Evolutionary conservation across 352 stramenopile species (phyloP).

Genomic region (Globisporangium cederbergense): DNA sequence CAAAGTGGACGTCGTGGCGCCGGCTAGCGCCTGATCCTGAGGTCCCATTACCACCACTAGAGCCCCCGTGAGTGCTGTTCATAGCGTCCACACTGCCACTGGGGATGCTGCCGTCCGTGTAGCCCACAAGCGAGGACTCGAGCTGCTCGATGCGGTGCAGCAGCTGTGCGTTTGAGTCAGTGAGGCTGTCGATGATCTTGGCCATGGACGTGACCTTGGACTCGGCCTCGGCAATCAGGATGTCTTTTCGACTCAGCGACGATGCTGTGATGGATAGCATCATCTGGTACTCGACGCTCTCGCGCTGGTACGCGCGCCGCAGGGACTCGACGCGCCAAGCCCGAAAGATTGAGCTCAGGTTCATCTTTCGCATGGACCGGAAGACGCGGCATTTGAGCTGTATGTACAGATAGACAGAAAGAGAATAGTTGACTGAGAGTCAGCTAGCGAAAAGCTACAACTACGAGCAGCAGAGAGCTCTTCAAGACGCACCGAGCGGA

Average conservation of each 20-base stretch:
- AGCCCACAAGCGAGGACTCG: conserved; percentile 33
- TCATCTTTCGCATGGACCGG: conserved; percentile 45
- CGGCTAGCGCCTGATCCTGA: conserved; percentile 4
- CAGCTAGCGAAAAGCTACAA: not conserved
- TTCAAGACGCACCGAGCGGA: conserved; percentile 31
- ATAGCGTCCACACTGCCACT: not conserved
- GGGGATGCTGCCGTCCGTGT: conserved; percentile 10
- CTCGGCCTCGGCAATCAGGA: conserved; percentile 58
- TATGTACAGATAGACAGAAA: not conserved
- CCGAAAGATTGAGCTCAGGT: conserved; percentile 58
- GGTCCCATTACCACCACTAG: not conserved
- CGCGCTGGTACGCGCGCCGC: conserved; percentile 62
- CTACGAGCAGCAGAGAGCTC: not conserved
- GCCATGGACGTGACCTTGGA: conserved; percentile 68
- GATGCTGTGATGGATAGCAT: conserved; percentile 75
- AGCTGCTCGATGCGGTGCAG: conserved; percentile 61
- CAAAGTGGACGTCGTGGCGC: conserved; percentile 36
- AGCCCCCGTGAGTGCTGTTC: not conserved
- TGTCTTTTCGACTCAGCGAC: conserved; percentile 75
- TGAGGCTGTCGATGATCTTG: conserved; percentile 77
- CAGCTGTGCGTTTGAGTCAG: conserved; percentile 68
- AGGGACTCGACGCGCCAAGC: conserved; percentile 73
- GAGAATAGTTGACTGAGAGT: not conserved
- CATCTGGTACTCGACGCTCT: conserved; percentile 77
- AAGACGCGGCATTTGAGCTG: conserved; percentile 68